Evolutionary conservation across 805 yeast species (phyloP), one percentile per base, ranked within the genome.

Genomic region (Yarrowia bubula): DNA sequence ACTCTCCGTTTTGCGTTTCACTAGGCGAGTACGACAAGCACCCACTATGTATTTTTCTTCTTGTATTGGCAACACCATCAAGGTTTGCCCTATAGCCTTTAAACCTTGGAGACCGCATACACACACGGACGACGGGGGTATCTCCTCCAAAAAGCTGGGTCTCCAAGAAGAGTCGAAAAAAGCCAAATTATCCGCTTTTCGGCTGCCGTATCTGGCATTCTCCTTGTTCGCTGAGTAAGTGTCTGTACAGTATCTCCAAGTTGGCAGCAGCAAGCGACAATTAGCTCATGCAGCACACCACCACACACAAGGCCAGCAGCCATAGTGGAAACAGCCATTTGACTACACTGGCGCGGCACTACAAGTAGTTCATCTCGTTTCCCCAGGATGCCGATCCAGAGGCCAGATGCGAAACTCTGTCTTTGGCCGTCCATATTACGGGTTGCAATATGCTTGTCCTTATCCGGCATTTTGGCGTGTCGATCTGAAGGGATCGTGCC

Each of bases 401-500:
- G 14, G 22, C 51, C 15, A 48, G 39, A 48, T 33, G 28, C 53
- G 39, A 48, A 48, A 48, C 55, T 48, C 41, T 48, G 55, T 48
- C 55, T 17, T 22, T 22, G 28, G 28, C 28, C 28, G 28, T 22
- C 28, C 38, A 10, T 10, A 35, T 35, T 11, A 10, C 38, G 38
- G 38, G 10, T 35, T 18, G 39, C 51, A 48, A 46, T 17, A 38
- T 11, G 38, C n/a, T 9, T 1, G 53, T 48, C 41, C 31, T 35
- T 48, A 48, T 48, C 55, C 55, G 55, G 55, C 41, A 48, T 33
- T 48, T 48, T 35, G 41, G 32, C 41, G 10, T 48, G 55, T 48
- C 55, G 55, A 48, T 48, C 55, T 48, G 55, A 48, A 48, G 55
- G 41, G 55, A 48, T 48, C 55, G 55, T 48, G 55, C 55, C 32